phyloP scores from a whole-genome alignment of 768 basidiomycete genomes.

The Rhodotorula graminis region DNA sequence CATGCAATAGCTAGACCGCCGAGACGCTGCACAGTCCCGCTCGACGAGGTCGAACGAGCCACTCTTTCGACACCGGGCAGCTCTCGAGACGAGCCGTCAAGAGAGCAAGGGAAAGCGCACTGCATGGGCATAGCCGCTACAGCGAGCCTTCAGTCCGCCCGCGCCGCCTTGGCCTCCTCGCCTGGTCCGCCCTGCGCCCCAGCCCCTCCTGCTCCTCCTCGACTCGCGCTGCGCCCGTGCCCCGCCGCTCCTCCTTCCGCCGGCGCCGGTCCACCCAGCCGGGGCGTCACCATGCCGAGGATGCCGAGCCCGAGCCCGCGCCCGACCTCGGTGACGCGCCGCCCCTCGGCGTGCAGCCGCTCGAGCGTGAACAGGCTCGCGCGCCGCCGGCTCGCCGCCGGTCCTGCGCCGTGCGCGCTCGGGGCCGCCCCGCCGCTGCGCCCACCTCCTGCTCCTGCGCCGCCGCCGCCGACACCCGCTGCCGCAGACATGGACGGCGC shows the following conservation, averaged over 20 bases:
- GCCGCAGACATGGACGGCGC: not conserved
- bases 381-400: not conserved
- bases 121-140: too few relatives aligned
- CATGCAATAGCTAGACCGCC: too few relatives aligned
- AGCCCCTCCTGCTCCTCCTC: not conserved
- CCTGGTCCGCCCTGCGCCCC: not conserved
- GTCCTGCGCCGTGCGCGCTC: not conserved
- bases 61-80: too few relatives aligned
- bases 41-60: too few relatives aligned
- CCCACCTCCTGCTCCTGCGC: too few relatives aligned
- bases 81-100: too few relatives aligned
- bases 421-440: not conserved
- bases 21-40: too few relatives aligned
- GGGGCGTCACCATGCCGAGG: not conserved
- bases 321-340: not conserved
- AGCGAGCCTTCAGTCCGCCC: too few relatives aligned
- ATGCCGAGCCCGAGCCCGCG: conserved; percentile 7
- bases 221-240: not conserved
- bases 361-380: not conserved
- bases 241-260: not conserved
- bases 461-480: not conserved
- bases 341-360: not conserved
- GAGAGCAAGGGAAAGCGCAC: too few relatives aligned
- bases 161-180: not conserved
- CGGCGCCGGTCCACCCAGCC: not conserved